These are phyloP conservation scores for Saitozyma podzolica DNA, from an alignment of 768 basidiomycete species.

Conservation along the genomic window DNA sequence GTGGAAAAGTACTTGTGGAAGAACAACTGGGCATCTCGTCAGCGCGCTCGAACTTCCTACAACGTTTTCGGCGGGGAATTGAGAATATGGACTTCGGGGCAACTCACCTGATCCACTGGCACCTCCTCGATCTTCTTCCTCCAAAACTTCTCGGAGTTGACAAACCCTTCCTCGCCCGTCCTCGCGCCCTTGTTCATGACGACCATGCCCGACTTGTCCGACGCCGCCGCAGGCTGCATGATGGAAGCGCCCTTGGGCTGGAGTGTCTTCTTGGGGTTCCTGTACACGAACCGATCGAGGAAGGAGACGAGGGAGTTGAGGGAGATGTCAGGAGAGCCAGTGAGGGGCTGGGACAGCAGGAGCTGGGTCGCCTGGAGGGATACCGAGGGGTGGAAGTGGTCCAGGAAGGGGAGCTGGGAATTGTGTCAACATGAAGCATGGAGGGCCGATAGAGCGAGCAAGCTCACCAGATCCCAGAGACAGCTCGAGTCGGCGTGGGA, in stretches of 20 bases:
- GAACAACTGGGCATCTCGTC: constrained; percentile 63
- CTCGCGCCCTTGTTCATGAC: constrained; percentile 66
- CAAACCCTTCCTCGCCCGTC: constrained; percentile 55
- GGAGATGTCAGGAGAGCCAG: constrained; percentile 81
- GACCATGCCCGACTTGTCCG: constrained; percentile 61
- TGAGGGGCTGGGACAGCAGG: constrained; percentile 68
- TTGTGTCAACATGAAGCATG: not conserved
- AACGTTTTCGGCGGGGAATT: too few species aligned
- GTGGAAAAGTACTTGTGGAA: constrained; percentile 84
- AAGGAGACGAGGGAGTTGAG: constrained; percentile 92
- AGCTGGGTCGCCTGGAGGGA: constrained; percentile 83
- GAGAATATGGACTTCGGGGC: not conserved
- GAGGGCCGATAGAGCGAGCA: not conserved
- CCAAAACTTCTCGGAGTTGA: constrained; percentile 78
- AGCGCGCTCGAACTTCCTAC: constrained; percentile 6
- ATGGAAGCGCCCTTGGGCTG: constrained; percentile 75
- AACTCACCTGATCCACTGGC: constrained; percentile 77
- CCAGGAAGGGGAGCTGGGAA: constrained; percentile 68
- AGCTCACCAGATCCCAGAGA: constrained; percentile 84
- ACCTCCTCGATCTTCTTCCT: constrained; percentile 68
- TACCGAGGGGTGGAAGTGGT: constrained; percentile 88
- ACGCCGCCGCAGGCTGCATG: constrained; percentile 86
- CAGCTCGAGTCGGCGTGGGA: constrained; percentile 76
- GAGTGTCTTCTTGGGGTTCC: constrained; percentile 79
- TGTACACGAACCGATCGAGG: constrained; percentile 95